Conservation (phyloP, 2,329 filamentous ascomycete species). For the Kalmusia sp. region DNA sequence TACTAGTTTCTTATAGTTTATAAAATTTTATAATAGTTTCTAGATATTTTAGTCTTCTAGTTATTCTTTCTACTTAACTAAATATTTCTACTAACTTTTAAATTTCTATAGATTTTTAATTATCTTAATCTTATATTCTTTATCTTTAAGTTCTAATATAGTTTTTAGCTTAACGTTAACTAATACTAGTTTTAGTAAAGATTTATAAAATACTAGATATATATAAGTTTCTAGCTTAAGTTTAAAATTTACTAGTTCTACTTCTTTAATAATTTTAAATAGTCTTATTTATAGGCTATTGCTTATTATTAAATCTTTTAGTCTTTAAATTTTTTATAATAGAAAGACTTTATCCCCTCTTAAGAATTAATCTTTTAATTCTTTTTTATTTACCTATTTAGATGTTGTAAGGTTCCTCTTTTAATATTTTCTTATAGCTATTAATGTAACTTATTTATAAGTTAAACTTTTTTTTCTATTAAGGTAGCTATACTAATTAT, state of each 20-base stretch:
- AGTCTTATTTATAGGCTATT: background rate
- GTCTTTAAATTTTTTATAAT: conserved; percentile 4
- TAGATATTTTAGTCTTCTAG: conserved; percentile 3
- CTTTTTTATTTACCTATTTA: conserved; percentile 1
- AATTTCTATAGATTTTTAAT: conserved; percentile 4
- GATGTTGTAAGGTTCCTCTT: background rate
- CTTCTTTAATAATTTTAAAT: conserved; percentile 1
- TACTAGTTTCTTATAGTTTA: background rate
- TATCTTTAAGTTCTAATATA: conserved; percentile 5
- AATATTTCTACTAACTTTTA: conserved; percentile 9
- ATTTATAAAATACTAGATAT: background rate
- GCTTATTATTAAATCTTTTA: background rate
- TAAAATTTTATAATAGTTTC: background rate
- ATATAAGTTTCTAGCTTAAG: background rate
- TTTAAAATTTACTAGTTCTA: background rate
- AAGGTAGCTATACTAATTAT: background rate
- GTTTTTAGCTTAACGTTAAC: conserved; percentile 2
- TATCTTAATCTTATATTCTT: conserved; percentile 6
- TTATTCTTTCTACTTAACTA: conserved; percentile 10
- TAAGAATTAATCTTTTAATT: conserved; percentile 13
- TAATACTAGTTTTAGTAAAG: conserved; percentile 1
- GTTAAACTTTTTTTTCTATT: background rate
- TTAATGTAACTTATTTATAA: conserved; percentile 1
- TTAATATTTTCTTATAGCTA: background rate
- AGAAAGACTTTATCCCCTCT: conserved; percentile 6